Percentiles rank a stretch among this genome's conserved stretches.
phyloP scores from a whole-genome alignment of 2,329 filamentous ascomycete species.

The Emydomyces testavorans region DNA sequence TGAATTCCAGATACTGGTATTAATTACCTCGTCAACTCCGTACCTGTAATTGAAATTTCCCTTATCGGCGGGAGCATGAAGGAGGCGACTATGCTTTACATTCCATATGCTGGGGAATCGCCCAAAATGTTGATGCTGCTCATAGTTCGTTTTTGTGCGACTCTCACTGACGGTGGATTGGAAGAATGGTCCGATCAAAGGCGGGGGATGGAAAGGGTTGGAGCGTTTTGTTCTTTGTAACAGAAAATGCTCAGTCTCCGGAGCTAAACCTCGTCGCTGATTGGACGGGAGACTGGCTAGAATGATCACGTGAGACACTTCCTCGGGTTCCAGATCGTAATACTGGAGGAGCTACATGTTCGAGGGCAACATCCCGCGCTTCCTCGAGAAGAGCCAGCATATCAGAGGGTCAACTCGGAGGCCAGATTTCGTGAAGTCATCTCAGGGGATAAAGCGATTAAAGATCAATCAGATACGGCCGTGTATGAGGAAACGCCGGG shows the following conservation, averaged over 20 bases:
- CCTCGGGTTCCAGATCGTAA: too few species aligned
- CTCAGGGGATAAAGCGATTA: neutral
- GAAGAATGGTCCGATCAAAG: constrained; percentile 2
- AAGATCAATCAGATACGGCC: neutral
- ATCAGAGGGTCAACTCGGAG: neutral
- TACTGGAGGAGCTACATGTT: neutral
- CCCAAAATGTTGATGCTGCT: neutral
- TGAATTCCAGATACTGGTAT: constrained; percentile 1
- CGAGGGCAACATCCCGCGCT: neutral
- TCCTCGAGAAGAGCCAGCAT: neutral
- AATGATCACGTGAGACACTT: neutral
- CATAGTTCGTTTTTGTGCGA: neutral
- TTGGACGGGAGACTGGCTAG: constrained; percentile 1
- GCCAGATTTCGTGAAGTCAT: neutral
- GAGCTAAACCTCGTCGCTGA: neutral
- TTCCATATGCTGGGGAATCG: neutral
- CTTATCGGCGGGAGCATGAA: neutral
- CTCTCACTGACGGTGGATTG: neutral
- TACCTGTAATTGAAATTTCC: neutral
- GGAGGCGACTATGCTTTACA: neutral
- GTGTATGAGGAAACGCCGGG: constrained; percentile 1
- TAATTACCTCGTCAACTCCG: neutral
- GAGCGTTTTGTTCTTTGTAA: neutral
- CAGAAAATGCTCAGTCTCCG: neutral
- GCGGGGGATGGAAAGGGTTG: neutral